Evolutionary conservation across 2,329 filamentous ascomycete species (phyloP).

Genomic region (Sclerotinia spermophila): DNA sequence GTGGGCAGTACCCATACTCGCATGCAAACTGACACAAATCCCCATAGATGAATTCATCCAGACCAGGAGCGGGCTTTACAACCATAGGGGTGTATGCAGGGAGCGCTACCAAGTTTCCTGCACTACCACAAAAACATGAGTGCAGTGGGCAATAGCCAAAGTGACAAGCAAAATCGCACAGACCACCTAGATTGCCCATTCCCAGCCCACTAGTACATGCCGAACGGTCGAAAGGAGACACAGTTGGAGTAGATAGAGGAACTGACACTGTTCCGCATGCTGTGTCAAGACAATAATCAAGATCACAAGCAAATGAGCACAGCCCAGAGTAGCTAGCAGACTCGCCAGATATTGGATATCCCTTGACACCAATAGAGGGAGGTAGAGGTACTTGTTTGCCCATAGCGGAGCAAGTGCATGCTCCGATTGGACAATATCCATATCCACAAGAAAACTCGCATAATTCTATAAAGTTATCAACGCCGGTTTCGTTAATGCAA

Average conservation of each 20-base stretch:
- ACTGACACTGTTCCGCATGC: neutral
- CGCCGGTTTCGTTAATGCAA: slow-evolving; percentile 28
- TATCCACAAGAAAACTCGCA: slow-evolving; percentile 35
- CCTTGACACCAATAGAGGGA: neutral
- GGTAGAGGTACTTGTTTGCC: neutral
- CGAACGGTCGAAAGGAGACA: neutral
- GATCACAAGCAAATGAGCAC: neutral
- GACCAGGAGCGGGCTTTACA: neutral
- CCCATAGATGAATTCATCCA: neutral
- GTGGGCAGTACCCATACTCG: neutral
- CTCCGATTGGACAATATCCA: slow-evolving; percentile 25
- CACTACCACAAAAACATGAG: neutral
- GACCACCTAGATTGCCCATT: neutral
- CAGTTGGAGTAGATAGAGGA: neutral
- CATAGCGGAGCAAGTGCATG: neutral
- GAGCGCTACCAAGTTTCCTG: neutral
- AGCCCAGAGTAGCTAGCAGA: neutral
- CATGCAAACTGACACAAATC: neutral
- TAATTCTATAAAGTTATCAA: slow-evolving; percentile 38
- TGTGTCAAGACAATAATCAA: neutral
- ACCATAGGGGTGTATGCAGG: neutral
- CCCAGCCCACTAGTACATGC: neutral
- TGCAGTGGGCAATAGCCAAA: neutral
- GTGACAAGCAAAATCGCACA: neutral
- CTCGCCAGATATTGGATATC: neutral